phyloP scores from a whole-genome alignment of 2,329 filamentous ascomycete species.

The Venturiaceae sp. region DNA sequence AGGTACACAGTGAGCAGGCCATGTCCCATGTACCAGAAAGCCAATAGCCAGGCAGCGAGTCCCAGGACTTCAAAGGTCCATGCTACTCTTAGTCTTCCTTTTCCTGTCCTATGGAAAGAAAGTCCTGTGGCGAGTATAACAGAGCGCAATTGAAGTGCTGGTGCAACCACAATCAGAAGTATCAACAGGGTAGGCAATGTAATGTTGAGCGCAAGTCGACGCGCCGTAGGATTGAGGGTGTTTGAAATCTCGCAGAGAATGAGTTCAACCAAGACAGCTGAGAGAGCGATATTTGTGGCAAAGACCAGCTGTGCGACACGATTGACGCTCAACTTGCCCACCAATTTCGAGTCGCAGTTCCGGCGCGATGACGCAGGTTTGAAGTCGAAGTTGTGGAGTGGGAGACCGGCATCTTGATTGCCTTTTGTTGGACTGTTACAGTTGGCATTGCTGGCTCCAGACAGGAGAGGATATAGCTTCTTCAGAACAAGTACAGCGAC shows the following conservation, averaged over 20 bases:
- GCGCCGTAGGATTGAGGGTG: slow-evolving; percentile 56
- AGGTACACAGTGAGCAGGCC: slow-evolving; percentile 47
- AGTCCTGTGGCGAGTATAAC: slow-evolving; percentile 48
- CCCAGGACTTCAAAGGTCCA: slow-evolving; percentile 55
- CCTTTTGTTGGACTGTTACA: slow-evolving; percentile 19
- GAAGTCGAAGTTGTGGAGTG: slow-evolving; percentile 11
- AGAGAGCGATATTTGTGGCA: slow-evolving; percentile 65
- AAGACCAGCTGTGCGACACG: slow-evolving; percentile 44
- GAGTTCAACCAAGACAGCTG: slow-evolving; percentile 67
- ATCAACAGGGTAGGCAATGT: slow-evolving; percentile 64
- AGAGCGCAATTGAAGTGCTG: slow-evolving; percentile 68
- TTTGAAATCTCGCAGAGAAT: slow-evolving; percentile 80
- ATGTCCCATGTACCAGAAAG: slow-evolving; percentile 68
- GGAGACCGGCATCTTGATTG: slow-evolving; percentile 20
- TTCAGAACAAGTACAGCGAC: slow-evolving; percentile 54
- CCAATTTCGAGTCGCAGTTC: slow-evolving; percentile 10
- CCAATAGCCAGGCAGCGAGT: slow-evolving; percentile 59
- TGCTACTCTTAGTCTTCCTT: slow-evolving; percentile 47
- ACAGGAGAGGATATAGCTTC: slow-evolving; percentile 64
- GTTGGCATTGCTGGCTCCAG: slow-evolving; percentile 39
- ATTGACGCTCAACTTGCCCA: not conserved
- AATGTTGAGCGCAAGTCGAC: slow-evolving; percentile 56
- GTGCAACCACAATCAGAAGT: slow-evolving; percentile 64
- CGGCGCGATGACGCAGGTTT: slow-evolving; percentile 8
- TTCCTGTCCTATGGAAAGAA: slow-evolving; percentile 50